Evolutionary conservation across 345 rosid genomes (phyloP), one percentile per base, ranked within the genome.

Genomic region (Eucalyptus cloeziana): DNA sequence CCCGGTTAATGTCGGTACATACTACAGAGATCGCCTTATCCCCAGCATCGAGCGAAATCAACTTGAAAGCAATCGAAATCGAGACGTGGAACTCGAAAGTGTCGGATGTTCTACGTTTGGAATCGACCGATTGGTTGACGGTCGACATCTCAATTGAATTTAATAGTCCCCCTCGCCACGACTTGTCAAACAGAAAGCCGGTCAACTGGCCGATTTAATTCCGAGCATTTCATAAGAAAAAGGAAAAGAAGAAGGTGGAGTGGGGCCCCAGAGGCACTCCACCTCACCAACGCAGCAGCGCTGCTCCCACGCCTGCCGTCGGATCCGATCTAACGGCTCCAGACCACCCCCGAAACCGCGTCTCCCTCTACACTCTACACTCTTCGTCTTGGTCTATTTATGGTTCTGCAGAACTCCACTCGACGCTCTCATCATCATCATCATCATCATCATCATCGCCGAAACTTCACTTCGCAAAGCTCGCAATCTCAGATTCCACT

Each of bases 1-100:
- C 17, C 16, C 7, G 8, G 1, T 1, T 13, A 6, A 13, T 12
- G 15, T 27, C 1, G 2, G 15, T 62, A 24, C 30, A 22, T 24
- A 22, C 31, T 60, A 3, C 2, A 62, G 0, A 30, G 69, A 62
- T 30, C 16, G 15, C 69, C 69, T 62, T 62, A 13, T 27, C 69
- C 7, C 69, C 16, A 6, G 31, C 7, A 12, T 30, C 30, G 30
- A 24, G 5, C 62, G 33, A 62, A 2, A 27, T 27, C 69, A 30
- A 56, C 62, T 56, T 24, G 30, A 27, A 30, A 30, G 69, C 1
- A 30, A 62, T 62, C 3, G 69, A 13, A 13, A 13, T 13, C 1
- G 69, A 62, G 31, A 62, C 15, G 31, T 27, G 16, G 69, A 60
- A 12, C 31, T 12, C 69, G n/a, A 6, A 6, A 56, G 1, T 13